Base-by-base conservation (phyloP, 257 asterid species). In the Scutellaria baicalensis region DNA sequence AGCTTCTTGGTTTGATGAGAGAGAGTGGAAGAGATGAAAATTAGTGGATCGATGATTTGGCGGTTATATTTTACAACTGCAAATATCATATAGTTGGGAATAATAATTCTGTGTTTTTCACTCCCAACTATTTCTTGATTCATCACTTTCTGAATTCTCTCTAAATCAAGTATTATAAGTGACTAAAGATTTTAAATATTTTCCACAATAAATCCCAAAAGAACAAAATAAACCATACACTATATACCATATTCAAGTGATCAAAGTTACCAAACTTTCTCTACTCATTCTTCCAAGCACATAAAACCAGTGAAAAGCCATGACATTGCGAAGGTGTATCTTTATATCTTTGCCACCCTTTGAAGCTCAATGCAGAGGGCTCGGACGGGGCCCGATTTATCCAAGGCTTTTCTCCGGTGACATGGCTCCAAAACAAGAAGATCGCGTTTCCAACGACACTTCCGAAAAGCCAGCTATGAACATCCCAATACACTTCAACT, bases 401-500 rank as follows among this genome's bases (percentile, higher is more conserved):
- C 59, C 59, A 63, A 17, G 69, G 12, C 75, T 80, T 79, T 3
- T 71, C 83, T 1, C 73, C 68, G 0, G 73, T 7, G 9, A 50
- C 61, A 40, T 69, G 64, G 16, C 77, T 79, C 6, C 84, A 74
- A 23, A 90, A 90, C 75, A 90, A 74, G 88, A 90, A 90, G 31
- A 88, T 84, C 0, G 89, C 96, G 11, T 85, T 83, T 1, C 87
- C 88, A n/a, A 36, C 40, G 1, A 69, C 65, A 23, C 69, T 65
- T 0, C 83, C 86, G 35, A 87, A 90, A 10, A 90, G 83, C 96
- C 96, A 89, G 60, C 81, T 76, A 51, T 87, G 83, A 33, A 87
- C 96, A 75, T 89, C 96, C 96, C 96, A 84, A 42, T 79, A 90
- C 8, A 87, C 84, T 23, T 87, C 85, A 17, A 90, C 87, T 0